A percentile compares a stretch with the other conserved stretches of the same genome.
These are phyloP conservation scores for Mortierella sp. DNA, from an alignment of 371 early-diverging fungal genomes.

Conservation along the genomic window DNA sequence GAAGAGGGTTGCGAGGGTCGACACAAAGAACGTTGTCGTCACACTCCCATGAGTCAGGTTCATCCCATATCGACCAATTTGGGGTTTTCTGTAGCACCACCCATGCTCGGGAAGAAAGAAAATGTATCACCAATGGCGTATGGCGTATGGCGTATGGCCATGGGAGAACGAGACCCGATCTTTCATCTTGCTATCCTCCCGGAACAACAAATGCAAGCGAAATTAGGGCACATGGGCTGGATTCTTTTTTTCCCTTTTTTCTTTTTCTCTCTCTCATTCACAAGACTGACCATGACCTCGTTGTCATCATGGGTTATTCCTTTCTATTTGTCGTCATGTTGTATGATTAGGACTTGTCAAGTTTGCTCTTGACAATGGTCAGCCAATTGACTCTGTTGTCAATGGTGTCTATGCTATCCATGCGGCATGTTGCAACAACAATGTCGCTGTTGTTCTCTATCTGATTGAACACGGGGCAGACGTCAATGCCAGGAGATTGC, in stretches of 20 bases:
- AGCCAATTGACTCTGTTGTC: slow-evolving; percentile 75
- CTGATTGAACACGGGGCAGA: slow-evolving; percentile 81
- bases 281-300: slow-evolving; percentile 9
- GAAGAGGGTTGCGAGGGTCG: neutral
- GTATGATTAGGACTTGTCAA: slow-evolving; percentile 68
- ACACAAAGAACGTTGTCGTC: too few relatives aligned
- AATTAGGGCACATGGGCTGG: neutral
- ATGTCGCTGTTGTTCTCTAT: slow-evolving; percentile 76
- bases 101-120: neutral
- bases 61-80: neutral
- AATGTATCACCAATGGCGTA: neutral
- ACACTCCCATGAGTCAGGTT: neutral
- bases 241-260: neutral
- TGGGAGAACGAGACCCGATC: slow-evolving; percentile 6
- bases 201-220: neutral
- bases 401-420: slow-evolving; percentile 81
- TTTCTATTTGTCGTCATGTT: neutral
- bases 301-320: neutral
- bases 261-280: neutral
- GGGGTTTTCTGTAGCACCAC: too few relatives aligned
- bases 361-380: slow-evolving; percentile 81
- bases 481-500: slow-evolving; percentile 71
- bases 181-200: neutral
- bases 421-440: slow-evolving; percentile 76
- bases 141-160: neutral